These are phyloP conservation scores for Candida jianshihensis DNA, from an alignment of 805 yeast genomes.

Conservation along the genomic window DNA sequence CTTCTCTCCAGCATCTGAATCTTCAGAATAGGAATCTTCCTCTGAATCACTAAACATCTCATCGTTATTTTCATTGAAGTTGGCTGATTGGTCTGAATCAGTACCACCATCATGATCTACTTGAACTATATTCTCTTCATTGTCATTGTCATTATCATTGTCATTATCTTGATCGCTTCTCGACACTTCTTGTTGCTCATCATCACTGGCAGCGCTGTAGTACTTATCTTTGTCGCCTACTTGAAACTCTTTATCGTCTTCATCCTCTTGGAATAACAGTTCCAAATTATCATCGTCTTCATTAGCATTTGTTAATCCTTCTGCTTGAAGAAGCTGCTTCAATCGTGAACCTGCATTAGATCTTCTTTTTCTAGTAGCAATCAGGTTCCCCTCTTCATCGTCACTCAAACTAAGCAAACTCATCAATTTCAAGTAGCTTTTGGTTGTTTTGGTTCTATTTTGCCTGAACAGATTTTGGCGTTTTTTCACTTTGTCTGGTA, in stretches of 20 bases:
- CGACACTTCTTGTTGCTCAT: constrained; percentile 19
- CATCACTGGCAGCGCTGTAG: constrained; percentile 13
- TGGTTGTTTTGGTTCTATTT: neutral
- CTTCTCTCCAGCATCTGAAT: constrained; percentile 64
- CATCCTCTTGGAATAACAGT: constrained; percentile 60
- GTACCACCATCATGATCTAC: constrained; percentile 16
- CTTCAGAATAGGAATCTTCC: constrained; percentile 41
- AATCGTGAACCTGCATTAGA: constrained; percentile 88
- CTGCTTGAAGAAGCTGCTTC: constrained; percentile 64
- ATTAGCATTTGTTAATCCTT: constrained; percentile 36
- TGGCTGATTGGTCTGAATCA: constrained; percentile 16
- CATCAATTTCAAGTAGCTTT: constrained; percentile 1
- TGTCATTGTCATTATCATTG: constrained; percentile 21
- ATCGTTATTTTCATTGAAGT: constrained; percentile 32
- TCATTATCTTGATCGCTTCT: constrained; percentile 25
- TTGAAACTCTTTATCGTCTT: constrained; percentile 43
- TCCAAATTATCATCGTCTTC: constrained; percentile 78
- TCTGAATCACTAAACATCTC: constrained; percentile 51
- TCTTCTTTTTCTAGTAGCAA: constrained; percentile 70
- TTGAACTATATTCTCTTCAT: constrained; percentile 1
- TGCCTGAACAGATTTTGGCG: neutral
- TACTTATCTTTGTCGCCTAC: constrained; percentile 19
- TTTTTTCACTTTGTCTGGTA: no score
- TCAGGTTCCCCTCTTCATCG: constrained; percentile 40
- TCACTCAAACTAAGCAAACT: constrained; percentile 2